Percentiles rank a stretch among this genome's conserved stretches.
Conservation (phyloP, 2,329 filamentous ascomycete species). For the Cordyceps farinosa region DNA sequence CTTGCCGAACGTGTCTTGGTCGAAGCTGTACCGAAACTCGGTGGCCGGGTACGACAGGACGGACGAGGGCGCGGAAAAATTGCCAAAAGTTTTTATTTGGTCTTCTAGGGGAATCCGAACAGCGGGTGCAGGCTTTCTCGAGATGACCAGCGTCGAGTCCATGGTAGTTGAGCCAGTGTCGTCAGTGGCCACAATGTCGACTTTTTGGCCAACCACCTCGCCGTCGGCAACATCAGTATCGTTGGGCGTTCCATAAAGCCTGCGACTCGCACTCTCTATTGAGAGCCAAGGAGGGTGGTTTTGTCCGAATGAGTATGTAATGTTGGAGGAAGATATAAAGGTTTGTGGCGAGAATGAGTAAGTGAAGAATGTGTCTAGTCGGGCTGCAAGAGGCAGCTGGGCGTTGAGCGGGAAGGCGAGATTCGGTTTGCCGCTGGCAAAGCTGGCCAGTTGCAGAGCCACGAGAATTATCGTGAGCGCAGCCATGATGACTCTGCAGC, state of each 20-base stretch:
- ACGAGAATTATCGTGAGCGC: slow-evolving; percentile 26
- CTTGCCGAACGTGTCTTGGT: slow-evolving; percentile 60
- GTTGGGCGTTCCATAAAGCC: slow-evolving; percentile 67
- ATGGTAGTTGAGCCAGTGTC: slow-evolving; percentile 58
- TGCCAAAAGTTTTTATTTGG: slow-evolving; percentile 56
- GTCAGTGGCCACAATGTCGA: slow-evolving; percentile 70
- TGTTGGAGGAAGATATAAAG: slow-evolving; percentile 61
- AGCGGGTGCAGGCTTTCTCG: slow-evolving; percentile 50
- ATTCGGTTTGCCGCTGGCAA: slow-evolving; percentile 37
- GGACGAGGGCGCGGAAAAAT: slow-evolving; percentile 57
- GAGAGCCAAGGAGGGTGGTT: slow-evolving; percentile 70
- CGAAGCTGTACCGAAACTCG: slow-evolving; percentile 52
- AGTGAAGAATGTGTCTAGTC: slow-evolving; percentile 62
- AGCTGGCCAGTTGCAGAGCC: slow-evolving; percentile 23
- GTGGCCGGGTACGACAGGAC: slow-evolving; percentile 53
- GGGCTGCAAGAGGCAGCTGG: slow-evolving; percentile 76
- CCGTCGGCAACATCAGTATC: slow-evolving; percentile 44
- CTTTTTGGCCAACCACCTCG: slow-evolving; percentile 54
- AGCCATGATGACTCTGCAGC: slow-evolving; percentile 28
- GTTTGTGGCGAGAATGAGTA: slow-evolving; percentile 72
- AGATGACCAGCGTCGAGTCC: slow-evolving; percentile 68
- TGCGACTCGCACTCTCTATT: slow-evolving; percentile 61
- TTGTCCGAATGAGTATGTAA: slow-evolving; percentile 64
- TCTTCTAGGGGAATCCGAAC: slow-evolving; percentile 54
- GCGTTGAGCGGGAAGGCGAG: slow-evolving; percentile 73